These are phyloP conservation scores for Cladosporium halotolerans DNA, from an alignment of 2,329 filamentous ascomycete genomes.

Conservation along the genomic window DNA sequence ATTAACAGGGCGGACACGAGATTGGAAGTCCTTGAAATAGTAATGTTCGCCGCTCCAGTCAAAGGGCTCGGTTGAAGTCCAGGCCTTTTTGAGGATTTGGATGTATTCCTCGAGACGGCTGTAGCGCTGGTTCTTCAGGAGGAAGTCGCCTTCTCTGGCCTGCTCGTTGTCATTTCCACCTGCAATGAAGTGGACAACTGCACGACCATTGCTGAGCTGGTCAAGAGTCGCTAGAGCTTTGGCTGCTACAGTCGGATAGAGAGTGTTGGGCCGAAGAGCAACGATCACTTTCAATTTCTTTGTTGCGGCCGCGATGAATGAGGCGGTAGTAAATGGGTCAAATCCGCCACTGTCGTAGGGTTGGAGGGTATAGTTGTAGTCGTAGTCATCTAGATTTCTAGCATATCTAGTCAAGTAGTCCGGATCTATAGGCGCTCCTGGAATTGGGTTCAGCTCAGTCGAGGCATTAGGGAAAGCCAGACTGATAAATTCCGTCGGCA, in stretches of 20 bases:
- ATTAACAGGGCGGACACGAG: conserved; percentile 48
- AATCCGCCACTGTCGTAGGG: conserved; percentile 52
- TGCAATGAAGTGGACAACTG: conserved; percentile 58
- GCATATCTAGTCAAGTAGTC: conserved; percentile 53
- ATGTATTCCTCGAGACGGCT: conserved; percentile 57
- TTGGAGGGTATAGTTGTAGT: conserved; percentile 56
- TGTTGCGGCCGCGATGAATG: conserved; percentile 51
- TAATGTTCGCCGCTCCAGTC: conserved; percentile 58
- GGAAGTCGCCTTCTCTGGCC: conserved; percentile 54
- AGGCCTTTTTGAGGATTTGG: conserved; percentile 53
- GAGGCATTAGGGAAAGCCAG: conserved; percentile 52
- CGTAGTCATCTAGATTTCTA: conserved; percentile 53
- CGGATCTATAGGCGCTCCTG: conserved; percentile 47
- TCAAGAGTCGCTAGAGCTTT: conserved; percentile 57
- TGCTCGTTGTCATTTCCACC: conserved; percentile 57
- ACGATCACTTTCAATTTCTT: conserved; percentile 58
- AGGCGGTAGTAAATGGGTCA: conserved; percentile 54
- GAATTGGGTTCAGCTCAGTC: conserved; percentile 50
- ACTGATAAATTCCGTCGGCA: conserved; percentile 50
- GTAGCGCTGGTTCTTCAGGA: conserved; percentile 53
- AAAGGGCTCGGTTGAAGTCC: conserved; percentile 52
- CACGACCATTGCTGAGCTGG: conserved; percentile 52
- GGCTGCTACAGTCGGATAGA: conserved; percentile 57
- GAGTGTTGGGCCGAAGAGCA: conserved; percentile 55
- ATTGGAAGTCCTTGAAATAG: conserved; percentile 53